A percentile compares a stretch with the other conserved stretches of the same genome.
Conservation (phyloP, 73 alveolate genomes). For the Tetrahymena malaccensis region DNA sequence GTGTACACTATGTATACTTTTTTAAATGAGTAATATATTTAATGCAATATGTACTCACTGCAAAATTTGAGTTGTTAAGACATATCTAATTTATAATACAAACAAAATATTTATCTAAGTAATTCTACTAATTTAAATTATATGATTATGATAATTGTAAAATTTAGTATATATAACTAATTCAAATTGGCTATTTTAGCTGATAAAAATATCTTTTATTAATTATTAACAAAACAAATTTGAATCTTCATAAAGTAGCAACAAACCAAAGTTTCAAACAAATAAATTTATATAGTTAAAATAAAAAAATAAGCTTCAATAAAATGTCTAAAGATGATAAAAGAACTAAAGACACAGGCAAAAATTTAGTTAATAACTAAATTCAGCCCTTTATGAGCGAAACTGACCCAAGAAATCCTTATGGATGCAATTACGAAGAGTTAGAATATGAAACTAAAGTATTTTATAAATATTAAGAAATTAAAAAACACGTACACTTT, state of each 20-base stretch:
- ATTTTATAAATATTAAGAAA: constrained; percentile 10
- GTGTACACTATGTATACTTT: too few species aligned
- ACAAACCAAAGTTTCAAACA: neutral
- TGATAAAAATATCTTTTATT: neutral
- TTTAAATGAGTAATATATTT: too few species aligned
- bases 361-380: neutral
- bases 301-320: neutral
- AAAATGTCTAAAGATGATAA: neutral
- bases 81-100: too few species aligned
- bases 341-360: neutral
- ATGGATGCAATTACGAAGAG: constrained; percentile 25
- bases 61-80: too few species aligned
- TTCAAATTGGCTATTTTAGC: neutral
- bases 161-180: neutral
- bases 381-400: constrained; percentile 30
- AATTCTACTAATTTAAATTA: too few species aligned
- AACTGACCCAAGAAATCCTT: constrained; percentile 33
- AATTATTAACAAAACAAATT: too few species aligned
- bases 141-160: too few species aligned
- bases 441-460: constrained; percentile 30
- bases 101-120: too few species aligned
- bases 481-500: constrained; percentile 17
- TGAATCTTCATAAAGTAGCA: neutral
- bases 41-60: too few species aligned
- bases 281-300: neutral